These are phyloP conservation scores for Wickerhamiella parazyma DNA, from an alignment of 805 yeast genomes.

Conservation along the genomic window DNA sequence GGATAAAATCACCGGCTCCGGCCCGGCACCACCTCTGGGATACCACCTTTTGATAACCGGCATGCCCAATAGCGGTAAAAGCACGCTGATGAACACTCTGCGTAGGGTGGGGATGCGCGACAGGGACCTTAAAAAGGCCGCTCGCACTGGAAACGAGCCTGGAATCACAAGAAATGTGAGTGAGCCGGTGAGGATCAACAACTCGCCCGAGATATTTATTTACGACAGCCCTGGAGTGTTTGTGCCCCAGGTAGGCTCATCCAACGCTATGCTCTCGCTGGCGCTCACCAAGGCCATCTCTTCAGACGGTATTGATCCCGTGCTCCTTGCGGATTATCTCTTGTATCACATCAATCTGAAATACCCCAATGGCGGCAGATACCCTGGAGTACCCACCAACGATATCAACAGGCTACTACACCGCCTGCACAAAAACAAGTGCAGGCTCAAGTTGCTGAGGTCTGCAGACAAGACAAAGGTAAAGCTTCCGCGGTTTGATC, in stretches of 20 bases:
- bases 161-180: slow-evolving; percentile 79
- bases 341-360: slow-evolving; percentile 49
- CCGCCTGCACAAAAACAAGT: slow-evolving; percentile 7
- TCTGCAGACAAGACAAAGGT: background rate
- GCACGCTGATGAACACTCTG: slow-evolving; percentile 67
- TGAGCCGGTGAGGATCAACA: slow-evolving; percentile 51
- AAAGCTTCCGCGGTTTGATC: background rate
- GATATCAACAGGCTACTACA: slow-evolving; percentile 15
- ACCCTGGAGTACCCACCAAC: slow-evolving; percentile 18
- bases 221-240: slow-evolving; percentile 92
- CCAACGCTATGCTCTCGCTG: slow-evolving; percentile 60
- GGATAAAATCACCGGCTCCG: slow-evolving; percentile 31
- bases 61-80: slow-evolving; percentile 97
- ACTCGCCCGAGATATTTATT: slow-evolving; percentile 48
- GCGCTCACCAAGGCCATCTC: slow-evolving; percentile 66
- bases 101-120: slow-evolving; percentile 32
- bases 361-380: slow-evolving; percentile 16
- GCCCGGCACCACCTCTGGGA: slow-evolving; percentile 75
- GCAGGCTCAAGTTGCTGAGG: background rate
- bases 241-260: slow-evolving; percentile 53
- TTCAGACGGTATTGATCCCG: slow-evolving; percentile 56
- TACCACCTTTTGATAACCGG: slow-evolving; percentile 67
- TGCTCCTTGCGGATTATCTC: slow-evolving; percentile 73
- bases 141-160: slow-evolving; percentile 73
- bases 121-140: slow-evolving; percentile 41